These are phyloP conservation scores for Pseudocercospora macadamiae DNA, from an alignment of 2,329 filamentous ascomycete species.

Conservation along the genomic window DNA sequence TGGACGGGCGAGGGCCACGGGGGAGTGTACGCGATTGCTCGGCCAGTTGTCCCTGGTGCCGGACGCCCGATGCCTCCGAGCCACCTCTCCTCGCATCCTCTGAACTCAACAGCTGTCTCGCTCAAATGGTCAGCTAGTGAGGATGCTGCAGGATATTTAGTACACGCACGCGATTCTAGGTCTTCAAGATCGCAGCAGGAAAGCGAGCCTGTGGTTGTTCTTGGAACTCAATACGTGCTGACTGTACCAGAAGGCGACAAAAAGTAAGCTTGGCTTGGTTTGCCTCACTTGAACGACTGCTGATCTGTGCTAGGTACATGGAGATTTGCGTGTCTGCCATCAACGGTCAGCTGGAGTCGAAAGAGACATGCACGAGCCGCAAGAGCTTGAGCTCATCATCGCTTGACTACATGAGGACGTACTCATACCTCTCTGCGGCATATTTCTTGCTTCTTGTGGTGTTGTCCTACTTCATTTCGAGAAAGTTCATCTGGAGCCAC, in stretches of 20 bases:
- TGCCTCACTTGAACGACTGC: too few species aligned
- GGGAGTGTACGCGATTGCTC: neutral
- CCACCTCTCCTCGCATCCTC: neutral
- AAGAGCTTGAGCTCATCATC: neutral
- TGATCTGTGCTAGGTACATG: neutral
- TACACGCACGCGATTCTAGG: neutral
- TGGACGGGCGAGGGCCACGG: conserved; percentile 10
- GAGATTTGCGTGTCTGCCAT: conserved; percentile 11
- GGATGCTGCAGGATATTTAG: conserved; percentile 1
- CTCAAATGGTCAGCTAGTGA: conserved; percentile 4
- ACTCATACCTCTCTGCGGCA: neutral
- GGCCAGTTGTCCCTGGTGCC: conserved; percentile 5
- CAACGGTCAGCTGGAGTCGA: conserved; percentile 11
- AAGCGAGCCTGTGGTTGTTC: neutral
- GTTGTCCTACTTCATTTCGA: neutral
- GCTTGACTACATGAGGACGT: neutral
- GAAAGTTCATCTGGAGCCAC: neutral
- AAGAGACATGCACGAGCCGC: neutral
- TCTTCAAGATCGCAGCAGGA: neutral
- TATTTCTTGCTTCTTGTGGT: neutral
- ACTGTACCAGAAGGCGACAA: neutral
- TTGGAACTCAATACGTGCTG: neutral
- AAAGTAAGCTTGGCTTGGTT: too few species aligned
- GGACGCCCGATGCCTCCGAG: neutral
- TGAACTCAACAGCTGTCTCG: conserved; percentile 6